Base-by-base conservation (phyloP, 768 basidiomycete genomes). In the Mycena metata region DNA sequence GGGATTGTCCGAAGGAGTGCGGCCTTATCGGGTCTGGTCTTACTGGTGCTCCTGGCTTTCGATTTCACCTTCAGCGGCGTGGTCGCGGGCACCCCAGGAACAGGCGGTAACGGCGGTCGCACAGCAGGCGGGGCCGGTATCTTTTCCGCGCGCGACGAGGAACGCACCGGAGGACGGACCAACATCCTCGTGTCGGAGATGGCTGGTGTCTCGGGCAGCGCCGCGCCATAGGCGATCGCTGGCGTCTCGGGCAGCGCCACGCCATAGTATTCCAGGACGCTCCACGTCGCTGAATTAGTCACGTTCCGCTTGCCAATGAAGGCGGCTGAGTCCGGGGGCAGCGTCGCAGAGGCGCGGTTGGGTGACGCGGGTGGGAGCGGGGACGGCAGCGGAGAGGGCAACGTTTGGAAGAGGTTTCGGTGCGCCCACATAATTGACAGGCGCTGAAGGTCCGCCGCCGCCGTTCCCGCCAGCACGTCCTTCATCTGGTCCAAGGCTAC, bases 191-290 rank as follows among this genome's bases (percentile, higher is more conserved):
- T 7, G 33, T 26, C 56, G 24, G 63, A 2, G 33, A 55, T 41
- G 49, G 45, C 35, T 8, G 65, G 58, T 19, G 57, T 59, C 50
- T 66, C 65, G 13, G 65, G 65, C 23, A 24, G 36, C 12, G 1
- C 21, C 21, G 46, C 49, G 19, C 65, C 65, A 33, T 66, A 66
- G 46, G n/a, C n/a, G n/a, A n/a, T n/a, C n/a, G n/a, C n/a, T n/a
- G 65, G 58, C 24, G 57, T 59, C 50, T 66, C 65, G 13, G 65
- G 65, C 23, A 24, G 36, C 12, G 1, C 21, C 21, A 54, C 49
- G 19, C 65, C 65, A 33, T 66, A 66, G 46, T 60, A 66, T 21
- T 60, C 65, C 12, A 66, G 57, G n/a, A 66, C 39, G 33, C 58
- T 46, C 65, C 65, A 66, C 42, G 58, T 66, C 43, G 65, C 50